Conservation (phyloP, 495 filamentous ascomycete species). For the Arthonia radiata region DNA sequence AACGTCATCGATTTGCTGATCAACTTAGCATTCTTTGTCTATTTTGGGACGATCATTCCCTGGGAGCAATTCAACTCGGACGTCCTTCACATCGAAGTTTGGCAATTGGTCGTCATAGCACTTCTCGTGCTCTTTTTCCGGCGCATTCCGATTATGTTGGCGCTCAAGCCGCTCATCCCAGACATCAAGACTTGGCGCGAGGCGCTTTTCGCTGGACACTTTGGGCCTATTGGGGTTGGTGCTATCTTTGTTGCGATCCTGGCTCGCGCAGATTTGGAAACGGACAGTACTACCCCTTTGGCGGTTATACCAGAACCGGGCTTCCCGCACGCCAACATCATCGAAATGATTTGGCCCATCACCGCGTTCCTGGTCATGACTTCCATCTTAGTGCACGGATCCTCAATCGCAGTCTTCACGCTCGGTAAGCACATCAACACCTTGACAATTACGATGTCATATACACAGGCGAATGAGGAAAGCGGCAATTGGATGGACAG, state of each 20-base stretch:
- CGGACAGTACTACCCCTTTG: constrained; percentile 41
- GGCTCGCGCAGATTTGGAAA: constrained; percentile 70
- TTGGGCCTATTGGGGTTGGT: constrained; percentile 93
- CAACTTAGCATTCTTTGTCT: constrained; percentile 96
- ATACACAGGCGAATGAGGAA: constrained; percentile 72
- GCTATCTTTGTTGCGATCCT: constrained; percentile 90
- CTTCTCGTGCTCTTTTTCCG: constrained; percentile 88
- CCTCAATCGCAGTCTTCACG: constrained; percentile 94
- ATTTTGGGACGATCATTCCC: constrained; percentile 87
- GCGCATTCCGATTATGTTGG: constrained; percentile 86
- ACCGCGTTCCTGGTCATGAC: constrained; percentile 82
- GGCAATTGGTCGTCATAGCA: constrained; percentile 73
- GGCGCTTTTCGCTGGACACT: constrained; percentile 91
- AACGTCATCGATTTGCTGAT: constrained; percentile 96
- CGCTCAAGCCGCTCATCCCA: constrained; percentile 77
- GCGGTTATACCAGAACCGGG: constrained; percentile 27
- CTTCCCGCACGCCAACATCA: constrained; percentile 35
- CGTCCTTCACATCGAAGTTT: constrained; percentile 47
- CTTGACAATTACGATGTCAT: constrained; percentile 80
- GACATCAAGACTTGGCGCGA: constrained; percentile 98
- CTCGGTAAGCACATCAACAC: constrained; percentile 98
- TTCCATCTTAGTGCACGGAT: constrained; percentile 90
- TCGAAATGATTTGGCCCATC: constrained; percentile 83
- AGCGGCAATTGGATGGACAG: constrained; percentile 87
- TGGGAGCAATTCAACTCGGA: constrained; percentile 68